Conservation (phyloP, 306 rosid species). For the Fagus sylvatica region DNA sequence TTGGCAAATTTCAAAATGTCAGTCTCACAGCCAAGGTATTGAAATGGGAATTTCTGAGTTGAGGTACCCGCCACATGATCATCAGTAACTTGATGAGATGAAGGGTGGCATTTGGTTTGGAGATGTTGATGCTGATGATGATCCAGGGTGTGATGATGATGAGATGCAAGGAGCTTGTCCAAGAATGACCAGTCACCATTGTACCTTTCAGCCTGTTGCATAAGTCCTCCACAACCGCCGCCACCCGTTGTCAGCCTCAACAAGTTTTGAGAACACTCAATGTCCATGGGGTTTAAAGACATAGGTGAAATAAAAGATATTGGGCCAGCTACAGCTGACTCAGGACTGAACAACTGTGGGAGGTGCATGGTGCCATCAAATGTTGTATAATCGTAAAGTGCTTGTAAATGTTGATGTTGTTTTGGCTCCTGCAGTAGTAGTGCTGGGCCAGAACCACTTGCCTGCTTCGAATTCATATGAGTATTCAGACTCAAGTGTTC, state of each 20-base stretch:
- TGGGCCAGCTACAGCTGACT: constrained; percentile 33
- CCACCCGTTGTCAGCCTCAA: constrained; percentile 59
- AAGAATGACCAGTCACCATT: constrained; percentile 83
- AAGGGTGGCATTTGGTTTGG: constrained; percentile 32
- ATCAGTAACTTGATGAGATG: constrained; percentile 28
- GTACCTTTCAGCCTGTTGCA: constrained; percentile 52
- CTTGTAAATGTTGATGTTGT: constrained; percentile 47
- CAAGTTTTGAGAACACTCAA: constrained; percentile 67
- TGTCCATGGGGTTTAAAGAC: constrained; percentile 50
- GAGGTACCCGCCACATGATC: constrained; percentile 38
- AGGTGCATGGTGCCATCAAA: constrained; percentile 77
- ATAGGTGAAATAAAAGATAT: constrained; percentile 35
- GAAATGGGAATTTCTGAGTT: constrained; percentile 75
- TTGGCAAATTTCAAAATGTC: constrained; percentile 68
- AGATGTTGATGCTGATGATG: constrained; percentile 32
- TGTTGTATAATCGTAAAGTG: constrained; percentile 38
- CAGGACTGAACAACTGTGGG: constrained; percentile 87
- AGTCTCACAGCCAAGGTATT: constrained; percentile 65
- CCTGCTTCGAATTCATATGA: constrained; percentile 36
- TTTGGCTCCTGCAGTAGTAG: constrained; percentile 48
- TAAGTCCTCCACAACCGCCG: constrained; percentile 33
- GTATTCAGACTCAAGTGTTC: constrained; percentile 17
- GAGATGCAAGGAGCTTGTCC: constrained; percentile 76
- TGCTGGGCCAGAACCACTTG: constrained; percentile 31
- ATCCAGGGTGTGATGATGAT: constrained; percentile 27